Evolutionary conservation across 1,284 basidiomycete species (phyloP).

Genomic region (Sphaerobolus stellatus): DNA sequence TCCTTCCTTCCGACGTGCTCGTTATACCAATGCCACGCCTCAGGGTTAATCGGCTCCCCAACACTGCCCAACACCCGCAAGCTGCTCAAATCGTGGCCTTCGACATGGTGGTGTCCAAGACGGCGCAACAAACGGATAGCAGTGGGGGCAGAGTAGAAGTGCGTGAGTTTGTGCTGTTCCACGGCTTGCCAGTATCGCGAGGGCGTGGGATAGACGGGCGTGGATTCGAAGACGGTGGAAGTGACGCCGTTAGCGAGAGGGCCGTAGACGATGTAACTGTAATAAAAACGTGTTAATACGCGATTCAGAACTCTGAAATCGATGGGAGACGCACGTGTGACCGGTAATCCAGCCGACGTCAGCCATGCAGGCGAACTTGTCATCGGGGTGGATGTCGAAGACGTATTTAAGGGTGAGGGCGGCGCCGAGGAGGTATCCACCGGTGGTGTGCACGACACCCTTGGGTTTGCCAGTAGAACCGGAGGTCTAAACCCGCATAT

Average conservation of each 20-base stretch:
- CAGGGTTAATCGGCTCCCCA: constrained; percentile 98
- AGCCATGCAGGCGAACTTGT: constrained; percentile 97
- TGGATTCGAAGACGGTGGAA: constrained; percentile 95
- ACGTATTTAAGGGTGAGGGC: constrained; percentile 94
- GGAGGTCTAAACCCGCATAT: constrained; percentile 61
- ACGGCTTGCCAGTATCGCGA: constrained; percentile 98
- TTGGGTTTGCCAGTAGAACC: constrained; percentile 97
- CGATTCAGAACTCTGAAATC: neutral
- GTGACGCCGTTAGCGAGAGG: constrained; percentile 90
- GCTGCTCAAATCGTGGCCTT: constrained; percentile 79
- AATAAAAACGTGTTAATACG: neutral
- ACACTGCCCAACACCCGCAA: constrained; percentile 90
- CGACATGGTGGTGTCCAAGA: constrained; percentile 85
- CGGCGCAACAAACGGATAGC: constrained; percentile 91
- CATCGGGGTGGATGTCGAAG: constrained; percentile 92
- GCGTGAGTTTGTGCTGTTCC: constrained; percentile 89
- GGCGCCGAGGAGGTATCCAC: constrained; percentile 89
- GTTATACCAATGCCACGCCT: constrained; percentile 99
- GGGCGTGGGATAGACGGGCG: constrained; percentile 94
- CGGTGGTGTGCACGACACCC: constrained; percentile 94
- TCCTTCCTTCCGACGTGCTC: constrained; percentile 87
- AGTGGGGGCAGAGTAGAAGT: constrained; percentile 92
- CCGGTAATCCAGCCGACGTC: constrained; percentile 99
- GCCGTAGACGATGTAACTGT: constrained; percentile 92
- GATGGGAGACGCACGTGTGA: constrained; percentile 63